A percentile compares a stretch with the other conserved stretches of the same genome.
phyloP scores from a whole-genome alignment of 2,329 filamentous ascomycete genomes.

The Leptodontidium sp. region DNA sequence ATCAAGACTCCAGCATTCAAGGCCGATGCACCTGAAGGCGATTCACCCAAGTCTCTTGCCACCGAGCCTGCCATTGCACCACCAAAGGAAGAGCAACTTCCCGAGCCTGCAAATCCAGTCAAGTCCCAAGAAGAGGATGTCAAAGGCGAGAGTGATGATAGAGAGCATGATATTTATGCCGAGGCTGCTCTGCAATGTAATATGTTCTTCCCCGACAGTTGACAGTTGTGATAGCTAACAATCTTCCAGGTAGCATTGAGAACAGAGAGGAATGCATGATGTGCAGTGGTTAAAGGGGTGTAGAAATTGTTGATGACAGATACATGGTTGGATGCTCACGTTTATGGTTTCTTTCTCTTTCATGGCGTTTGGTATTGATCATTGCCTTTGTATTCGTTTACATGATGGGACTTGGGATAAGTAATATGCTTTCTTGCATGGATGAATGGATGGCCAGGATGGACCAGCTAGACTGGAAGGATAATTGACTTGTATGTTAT shows the following conservation, averaged over 20 bases:
- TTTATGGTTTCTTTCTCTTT: slow-evolving; percentile 32
- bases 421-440: slow-evolving; percentile 31
- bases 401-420: slow-evolving; percentile 21
- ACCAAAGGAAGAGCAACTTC: slow-evolving; percentile 70
- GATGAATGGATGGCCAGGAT: slow-evolving; percentile 18
- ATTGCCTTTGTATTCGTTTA: slow-evolving; percentile 13
- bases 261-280: slow-evolving; percentile 95
- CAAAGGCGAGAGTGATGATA: slow-evolving; percentile 71
- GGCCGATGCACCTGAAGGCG: slow-evolving; percentile 78
- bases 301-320: slow-evolving; percentile 35
- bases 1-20: slow-evolving; percentile 74
- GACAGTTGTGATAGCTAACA: slow-evolving; percentile 46
- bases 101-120: slow-evolving; percentile 60
- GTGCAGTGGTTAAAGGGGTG: slow-evolving; percentile 80
- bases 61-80: slow-evolving; percentile 71
- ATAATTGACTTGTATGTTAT: slow-evolving; percentile 30
- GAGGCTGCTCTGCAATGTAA: slow-evolving; percentile 89
- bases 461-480: slow-evolving; percentile 19
- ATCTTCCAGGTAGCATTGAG: slow-evolving; percentile 81
- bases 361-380: slow-evolving; percentile 24
- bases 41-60: slow-evolving; percentile 79
- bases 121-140: slow-evolving; percentile 77
- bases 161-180: slow-evolving; percentile 93
- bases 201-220: slow-evolving; percentile 46
- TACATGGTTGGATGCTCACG: slow-evolving; percentile 41